These are phyloP conservation scores for Rhodocollybia butyracea DNA, from an alignment of 768 basidiomycete genomes.

Conservation along the genomic window DNA sequence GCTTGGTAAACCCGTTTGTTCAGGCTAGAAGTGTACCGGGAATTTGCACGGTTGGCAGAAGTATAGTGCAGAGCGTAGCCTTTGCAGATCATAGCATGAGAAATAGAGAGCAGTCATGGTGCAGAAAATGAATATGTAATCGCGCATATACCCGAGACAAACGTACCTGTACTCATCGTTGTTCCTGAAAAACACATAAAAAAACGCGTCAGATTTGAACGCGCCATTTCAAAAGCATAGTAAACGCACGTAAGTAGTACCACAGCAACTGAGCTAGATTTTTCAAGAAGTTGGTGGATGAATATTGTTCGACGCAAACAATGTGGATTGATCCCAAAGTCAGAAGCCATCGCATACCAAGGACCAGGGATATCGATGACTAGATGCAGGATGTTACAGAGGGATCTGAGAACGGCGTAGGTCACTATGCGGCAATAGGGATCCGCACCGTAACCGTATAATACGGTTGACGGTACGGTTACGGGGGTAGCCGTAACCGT, in stretches of 20 bases:
- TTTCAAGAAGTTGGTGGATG: slow-evolving; percentile 64
- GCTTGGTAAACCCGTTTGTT: slow-evolving; percentile 72
- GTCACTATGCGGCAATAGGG: no score
- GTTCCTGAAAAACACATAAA: slow-evolving; percentile 64
- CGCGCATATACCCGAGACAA: slow-evolving; percentile 39
- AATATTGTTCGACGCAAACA: slow-evolving; percentile 67
- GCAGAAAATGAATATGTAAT: slow-evolving; percentile 16
- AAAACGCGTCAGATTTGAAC: slow-evolving; percentile 12
- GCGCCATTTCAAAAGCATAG: slow-evolving; percentile 7
- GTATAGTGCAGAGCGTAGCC: slow-evolving; percentile 75
- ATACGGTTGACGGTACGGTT: no score
- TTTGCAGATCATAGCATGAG: slow-evolving; percentile 68
- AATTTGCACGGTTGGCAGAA: slow-evolving; percentile 58
- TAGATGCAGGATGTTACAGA: slow-evolving; percentile 56
- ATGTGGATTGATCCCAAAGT: slow-evolving; percentile 71
- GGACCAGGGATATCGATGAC: slow-evolving; percentile 74
- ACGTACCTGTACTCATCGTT: slow-evolving; percentile 81
- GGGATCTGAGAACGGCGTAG: slow-evolving; percentile 30
- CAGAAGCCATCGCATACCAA: slow-evolving; percentile 75
- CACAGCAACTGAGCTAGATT: slow-evolving; percentile 75
- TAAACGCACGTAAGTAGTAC: slow-evolving; percentile 69
- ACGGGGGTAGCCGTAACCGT: no score
- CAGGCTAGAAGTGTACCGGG: slow-evolving; percentile 43
- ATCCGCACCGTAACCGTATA: no score
- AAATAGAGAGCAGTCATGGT: slow-evolving; percentile 81